These are phyloP conservation scores for Isabelozyma heimii DNA, from an alignment of 805 yeast species.

Conservation along the genomic window DNA sequence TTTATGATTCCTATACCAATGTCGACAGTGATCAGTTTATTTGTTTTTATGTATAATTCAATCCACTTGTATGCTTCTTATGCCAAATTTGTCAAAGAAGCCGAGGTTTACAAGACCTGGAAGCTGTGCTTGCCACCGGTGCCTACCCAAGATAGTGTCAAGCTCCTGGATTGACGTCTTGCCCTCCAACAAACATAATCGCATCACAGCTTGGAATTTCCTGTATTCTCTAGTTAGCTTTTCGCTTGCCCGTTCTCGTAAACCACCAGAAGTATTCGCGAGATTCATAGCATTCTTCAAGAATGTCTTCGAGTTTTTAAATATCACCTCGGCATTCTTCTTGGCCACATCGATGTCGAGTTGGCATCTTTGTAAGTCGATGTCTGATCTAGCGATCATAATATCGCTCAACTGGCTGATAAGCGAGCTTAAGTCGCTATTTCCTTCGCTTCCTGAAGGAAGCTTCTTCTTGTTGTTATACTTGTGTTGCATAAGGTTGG, in stretches of 20 bases:
- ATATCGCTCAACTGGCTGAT: slow-evolving; percentile 40
- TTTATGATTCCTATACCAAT: slow-evolving; percentile 12
- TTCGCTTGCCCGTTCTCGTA: slow-evolving; percentile 46
- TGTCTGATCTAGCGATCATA: slow-evolving; percentile 50
- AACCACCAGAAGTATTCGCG: slow-evolving; percentile 48
- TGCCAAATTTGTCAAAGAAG: slow-evolving; percentile 21
- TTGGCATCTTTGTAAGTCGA: slow-evolving; percentile 49
- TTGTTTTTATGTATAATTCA: no score
- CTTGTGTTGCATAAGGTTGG: slow-evolving; percentile 22
- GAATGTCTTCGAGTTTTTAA: slow-evolving; percentile 39
- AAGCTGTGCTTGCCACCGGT: slow-evolving; percentile 28
- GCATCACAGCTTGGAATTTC: slow-evolving; percentile 42
- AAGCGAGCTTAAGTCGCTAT: slow-evolving; percentile 26
- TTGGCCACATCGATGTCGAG: slow-evolving; percentile 27
- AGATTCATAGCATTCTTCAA: slow-evolving; percentile 45
- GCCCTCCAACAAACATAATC: slow-evolving; percentile 46
- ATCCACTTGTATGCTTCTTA: slow-evolving; percentile 2
- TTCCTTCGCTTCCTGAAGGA: slow-evolving; percentile 10
- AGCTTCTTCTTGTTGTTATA: slow-evolving; percentile 13
- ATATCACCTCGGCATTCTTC: slow-evolving; percentile 26
- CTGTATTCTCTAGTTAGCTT: slow-evolving; percentile 40
- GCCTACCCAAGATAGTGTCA: slow-evolving; percentile 28
- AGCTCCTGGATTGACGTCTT: slow-evolving; percentile 27
- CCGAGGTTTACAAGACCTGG: slow-evolving; percentile 22
- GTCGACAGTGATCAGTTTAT: no score